Evolutionary conservation across 169 alveolate genomes (phyloP).

Genomic region (Plasmodium billcollinsi): DNA sequence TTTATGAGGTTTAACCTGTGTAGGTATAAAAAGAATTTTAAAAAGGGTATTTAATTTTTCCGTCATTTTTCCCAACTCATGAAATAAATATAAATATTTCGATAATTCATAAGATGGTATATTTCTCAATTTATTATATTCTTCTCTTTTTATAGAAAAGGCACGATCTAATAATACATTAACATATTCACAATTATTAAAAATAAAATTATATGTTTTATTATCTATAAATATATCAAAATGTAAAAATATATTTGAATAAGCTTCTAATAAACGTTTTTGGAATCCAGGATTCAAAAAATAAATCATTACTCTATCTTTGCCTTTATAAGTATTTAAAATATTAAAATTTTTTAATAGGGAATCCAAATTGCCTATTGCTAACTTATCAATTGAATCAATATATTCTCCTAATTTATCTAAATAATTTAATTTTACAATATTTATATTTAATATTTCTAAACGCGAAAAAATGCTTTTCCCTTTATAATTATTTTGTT

Average conservation of each 20-base stretch:
- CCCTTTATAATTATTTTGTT: not conserved
- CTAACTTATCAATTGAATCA: conserved; percentile 41
- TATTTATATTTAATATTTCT: conserved; percentile 22
- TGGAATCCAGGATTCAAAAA: conserved; percentile 56
- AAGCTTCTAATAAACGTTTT: conserved; percentile 58
- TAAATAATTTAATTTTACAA: conserved; percentile 57
- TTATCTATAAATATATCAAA: conserved; percentile 63
- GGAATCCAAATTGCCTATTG: conserved; percentile 33
- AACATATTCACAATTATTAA: conserved; percentile 64
- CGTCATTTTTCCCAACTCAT: conserved; percentile 41
- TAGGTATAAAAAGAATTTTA: conserved; percentile 28
- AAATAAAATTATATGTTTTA: conserved; percentile 62
- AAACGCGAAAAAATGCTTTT: conserved; percentile 5
- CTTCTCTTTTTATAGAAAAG: no score
- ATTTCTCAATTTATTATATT: no score
- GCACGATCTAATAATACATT: conserved; percentile 22
- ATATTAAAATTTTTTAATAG: conserved; percentile 54
- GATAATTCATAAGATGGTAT: conserved; percentile 32
- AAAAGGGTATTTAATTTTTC: conserved; percentile 52
- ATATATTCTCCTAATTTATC: conserved; percentile 33
- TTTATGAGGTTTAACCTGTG: conserved; percentile 31
- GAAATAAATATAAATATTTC: conserved; percentile 39
- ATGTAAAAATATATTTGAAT: conserved; percentile 44
- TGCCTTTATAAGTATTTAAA: conserved; percentile 46
- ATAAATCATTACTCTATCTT: conserved; percentile 35